Base-by-base conservation (phyloP, 441 rosid genomes). In the Bruguiera hainesii region DNA sequence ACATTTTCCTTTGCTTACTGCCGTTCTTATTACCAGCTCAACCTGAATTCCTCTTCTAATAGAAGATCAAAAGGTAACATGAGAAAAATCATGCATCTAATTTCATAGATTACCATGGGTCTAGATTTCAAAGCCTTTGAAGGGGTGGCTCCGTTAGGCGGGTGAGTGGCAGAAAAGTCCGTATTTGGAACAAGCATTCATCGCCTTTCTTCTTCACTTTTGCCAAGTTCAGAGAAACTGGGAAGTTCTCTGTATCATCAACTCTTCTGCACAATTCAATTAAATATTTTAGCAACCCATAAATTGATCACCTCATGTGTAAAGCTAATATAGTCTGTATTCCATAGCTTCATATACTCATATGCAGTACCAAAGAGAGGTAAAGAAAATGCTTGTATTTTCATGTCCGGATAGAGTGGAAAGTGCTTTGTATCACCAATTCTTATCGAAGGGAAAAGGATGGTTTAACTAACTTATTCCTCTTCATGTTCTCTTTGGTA, bases 111-210 rank as follows among this genome's bases (percentile, higher is more conserved):
- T 77, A 93, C 98, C 91, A 69, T 79, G 49, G 82, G 66, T 75
- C 80, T 80, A 73, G 93, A 69, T 61, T 73, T 83, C 61, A 87
- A 73, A 69, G 79, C 75, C 74, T 82, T 84, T 3, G 79, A 71
- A 62, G 86, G 81, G 20, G 79, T 82, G 52, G 69, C 65, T 75
- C 77, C 72, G 55, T 29, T 29, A 31, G 87, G 76, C 52, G 76
- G 65, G 0, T 76, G 65, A 48, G 75, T 76, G 21, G 83, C 87
- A n/a, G 96, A 94, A 80, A 93, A 89, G 81, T 57, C 71, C 89
- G 80, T 65, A 85, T 86, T 60, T 83, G 91, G 16, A 55, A 29
- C 58, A 55, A 55, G 29, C 15, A 29, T 15, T 55, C 58, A 3
- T 55, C 15, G 16, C 16, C 29, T 55, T 55, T 55, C 28, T 55